Evolutionary conservation across 2,329 filamentous ascomycete species (phyloP), one percentile per base, ranked within the genome.

Genomic region (Paecilomyces niveus): DNA sequence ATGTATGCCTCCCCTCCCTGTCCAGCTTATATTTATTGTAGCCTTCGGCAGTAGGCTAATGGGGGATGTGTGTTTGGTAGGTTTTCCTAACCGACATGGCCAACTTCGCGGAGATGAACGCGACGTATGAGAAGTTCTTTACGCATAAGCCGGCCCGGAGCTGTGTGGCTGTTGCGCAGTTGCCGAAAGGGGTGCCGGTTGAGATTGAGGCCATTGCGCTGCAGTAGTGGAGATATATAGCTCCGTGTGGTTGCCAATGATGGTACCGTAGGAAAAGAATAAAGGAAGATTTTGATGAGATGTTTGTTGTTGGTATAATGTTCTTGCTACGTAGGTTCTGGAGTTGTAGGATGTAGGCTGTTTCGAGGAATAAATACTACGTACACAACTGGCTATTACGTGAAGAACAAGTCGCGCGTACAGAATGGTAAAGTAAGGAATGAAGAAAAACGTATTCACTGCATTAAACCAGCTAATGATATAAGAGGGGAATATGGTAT

Each of bases 1-100:
- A 87, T 72, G 78, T 78, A 63, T 53, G 74, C 71, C 45, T 21
- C 53, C 13, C 58, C 35, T 64, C 60, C 11, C 26, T n/a, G 7
- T 26, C 22, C 29, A 31, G 32, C 55, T 39, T 58, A 35, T 49
- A 56, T 52, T 58, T 39, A 5, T 29, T 56, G 7, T 45, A 57
- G 29, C 26, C 32, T 53, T 53, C 21, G 10, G 18, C 32, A 21
- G n/a, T n/a, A 3, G 31, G 9, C 21, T 22, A 52, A 52, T 52
- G 9, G 54, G 32, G 52, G 26, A 15, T 21, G 33, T 21, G 15
- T 26, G 7, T 9, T 22, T 49, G 11, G 32, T 49, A 78, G 76
- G 88, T 96, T 71, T 97, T 97, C 83, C 79, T 97, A 62, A 88
- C 89, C 55, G 89, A 95, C 76, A 97, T 97, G 93, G 84, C 82